Base-by-base conservation (phyloP, 306 rosid species). In the Luffa aegyptiaca region DNA sequence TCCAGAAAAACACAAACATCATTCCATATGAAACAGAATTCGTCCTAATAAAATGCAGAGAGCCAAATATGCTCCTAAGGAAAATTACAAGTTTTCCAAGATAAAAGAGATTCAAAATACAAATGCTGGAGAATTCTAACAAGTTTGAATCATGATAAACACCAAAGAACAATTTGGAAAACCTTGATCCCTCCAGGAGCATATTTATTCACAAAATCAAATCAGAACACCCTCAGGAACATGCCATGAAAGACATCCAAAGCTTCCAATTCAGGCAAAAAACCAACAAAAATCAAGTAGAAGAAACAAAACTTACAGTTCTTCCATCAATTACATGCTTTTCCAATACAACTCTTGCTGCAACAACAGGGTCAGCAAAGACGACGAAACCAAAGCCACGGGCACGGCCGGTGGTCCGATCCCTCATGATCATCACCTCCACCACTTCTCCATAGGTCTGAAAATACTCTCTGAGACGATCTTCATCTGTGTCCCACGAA, bases 401-500 rank as follows among this genome's bases (percentile, higher is more conserved):
- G 42, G 97, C 98, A 82, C 98, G 91, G 33, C 98, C 97, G 1
- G 98, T 92, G 75, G 97, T 87, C 87, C 97, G 97, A 91, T 94
- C 98, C 90, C 93, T 94, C 98, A 94, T 94, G 81, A 94, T 94
- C 89, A 94, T 92, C 13, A 96, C 95, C 80, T 94, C 97, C 81
- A 91, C 90, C 64, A 94, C 97, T 82, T 92, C 97, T 17, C 98
- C 98, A 74, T 85, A 94, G 31, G 85, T 64, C 82, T 88, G 88
- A 85, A 94, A 94, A 84, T 94, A 92, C 85, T 94, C 97, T 79
- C 90, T 89, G 68, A 94, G 95, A 57, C 98, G 95, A 80, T 91
- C 97, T 84, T 92, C 97, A 87, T 89, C 89, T 31, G 98, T 94
- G 95, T 94, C 97, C 98, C 98, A 94, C 33, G 98, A 94, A 85